Base-by-base conservation (phyloP, 2,329 filamentous ascomycete genomes). In the Alternaria metachromatica region DNA sequence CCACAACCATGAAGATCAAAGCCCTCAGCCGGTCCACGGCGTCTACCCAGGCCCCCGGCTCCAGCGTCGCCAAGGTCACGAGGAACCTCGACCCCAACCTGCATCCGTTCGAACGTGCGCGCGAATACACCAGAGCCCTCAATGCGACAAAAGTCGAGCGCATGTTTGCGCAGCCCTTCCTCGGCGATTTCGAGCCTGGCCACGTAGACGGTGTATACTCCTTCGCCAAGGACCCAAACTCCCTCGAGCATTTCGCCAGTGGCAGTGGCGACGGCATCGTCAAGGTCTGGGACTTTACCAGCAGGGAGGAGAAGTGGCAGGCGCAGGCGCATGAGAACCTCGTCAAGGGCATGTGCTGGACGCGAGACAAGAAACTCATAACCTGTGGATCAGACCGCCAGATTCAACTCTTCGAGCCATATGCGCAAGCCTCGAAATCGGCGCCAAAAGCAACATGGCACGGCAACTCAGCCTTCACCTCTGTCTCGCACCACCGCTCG, bases 121-220 rank as follows among this genome's bases (percentile, higher is more conserved):
- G 94, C 80, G 94, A 97, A 83, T 95, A 94, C 78, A 93, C 90
- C 13, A 83, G 90, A 71, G 90, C 90, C 11, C 84, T 92, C 65
- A 92, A 93, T 87, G 94, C 94, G 25, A 93, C 94, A 62, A 97
- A 97, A 80, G 83, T 97, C 65, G 93, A 97, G 82, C 91, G 94
- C 72, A 95, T 97, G 91, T 97, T 97, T 80, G 90, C 90, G 28
- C 86, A 90, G 57, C 92, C 92, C 4, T 97, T 97, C 76, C 83
- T 99, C 48, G 92, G 87, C 1, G 93, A 97, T 79, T 88, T 99
- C 23, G 95, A 95, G 58, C 87, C 88, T 30, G 95, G 96, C 20
- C 96, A 99, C 81, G 92, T 97, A 60, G 96, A 99, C 76, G 96
- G 96, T 55, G 83, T 85, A 15, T 85, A 85, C 71, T 80, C 76